A percentile compares a stretch with the other conserved stretches of the same genome.
These are phyloP conservation scores for Agaricus blazei DNA, from an alignment of 768 basidiomycete genomes.

Conservation along the genomic window DNA sequence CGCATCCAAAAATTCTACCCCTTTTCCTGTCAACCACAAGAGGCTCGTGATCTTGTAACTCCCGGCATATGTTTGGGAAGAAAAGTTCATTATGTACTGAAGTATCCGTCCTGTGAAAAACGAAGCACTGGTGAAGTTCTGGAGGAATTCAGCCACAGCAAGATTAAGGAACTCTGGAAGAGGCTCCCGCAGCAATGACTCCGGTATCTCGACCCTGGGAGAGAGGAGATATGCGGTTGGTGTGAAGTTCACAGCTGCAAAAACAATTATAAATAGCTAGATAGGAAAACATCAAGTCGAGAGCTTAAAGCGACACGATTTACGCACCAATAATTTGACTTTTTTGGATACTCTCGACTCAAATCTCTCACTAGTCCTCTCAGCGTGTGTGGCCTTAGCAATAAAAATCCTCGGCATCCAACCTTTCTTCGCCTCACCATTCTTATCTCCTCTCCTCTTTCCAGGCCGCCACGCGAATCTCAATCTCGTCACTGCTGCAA, in stretches of 20 bases:
- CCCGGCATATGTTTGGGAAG: conserved; percentile 19
- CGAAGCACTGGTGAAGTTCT: conserved; percentile 5
- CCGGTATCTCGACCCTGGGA: not conserved
- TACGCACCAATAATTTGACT: conserved; percentile 1
- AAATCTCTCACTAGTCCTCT: conserved; percentile 23
- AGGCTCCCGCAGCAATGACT: not conserved
- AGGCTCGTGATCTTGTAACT: conserved; percentile 11
- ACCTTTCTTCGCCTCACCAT: conserved; percentile 18
- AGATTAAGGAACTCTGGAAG: not conserved
- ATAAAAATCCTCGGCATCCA: conserved; percentile 17
- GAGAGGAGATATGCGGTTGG: conserved; percentile 4
- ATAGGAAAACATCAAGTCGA: too few species aligned
- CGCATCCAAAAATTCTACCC: not conserved
- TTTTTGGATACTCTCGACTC: conserved; percentile 5
- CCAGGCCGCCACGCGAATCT: conserved; percentile 15
- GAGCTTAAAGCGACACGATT: too few species aligned
- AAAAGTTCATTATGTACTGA: conserved; percentile 21
- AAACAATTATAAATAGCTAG: conserved; percentile 3
- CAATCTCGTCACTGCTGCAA: conserved; percentile 19
- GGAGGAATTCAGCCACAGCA: not conserved
- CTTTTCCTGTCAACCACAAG: not conserved
- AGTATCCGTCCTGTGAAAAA: conserved; percentile 12
- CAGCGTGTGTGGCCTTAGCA: conserved; percentile 21
- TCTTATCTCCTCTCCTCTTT: not conserved
- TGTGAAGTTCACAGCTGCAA: not conserved